A percentile compares a stretch with the other conserved stretches of the same genome.
Evolutionary conservation across 1,284 basidiomycete genomes (phyloP).

Genomic region (Tilletia setariae): DNA sequence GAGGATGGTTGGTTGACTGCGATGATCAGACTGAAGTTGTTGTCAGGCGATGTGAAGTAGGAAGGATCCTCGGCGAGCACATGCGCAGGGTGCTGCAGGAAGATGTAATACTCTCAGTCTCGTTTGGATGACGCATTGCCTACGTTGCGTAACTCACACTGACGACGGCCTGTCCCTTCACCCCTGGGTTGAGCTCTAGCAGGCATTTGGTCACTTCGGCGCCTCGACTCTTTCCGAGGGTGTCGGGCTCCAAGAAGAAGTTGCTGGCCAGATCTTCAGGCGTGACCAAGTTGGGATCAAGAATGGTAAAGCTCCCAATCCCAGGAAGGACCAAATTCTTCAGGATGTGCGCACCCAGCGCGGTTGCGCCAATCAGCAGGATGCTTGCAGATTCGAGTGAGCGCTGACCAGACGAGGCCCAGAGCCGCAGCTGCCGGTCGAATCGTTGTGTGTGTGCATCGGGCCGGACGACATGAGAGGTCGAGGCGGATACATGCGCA

Average conservation of each 20-base stretch:
- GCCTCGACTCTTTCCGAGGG: constrained; percentile 70
- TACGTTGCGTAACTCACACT: constrained; percentile 55
- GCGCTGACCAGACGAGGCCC: constrained; percentile 90
- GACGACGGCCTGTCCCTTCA: constrained; percentile 69
- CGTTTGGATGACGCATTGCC: no score
- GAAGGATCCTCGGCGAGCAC: constrained; percentile 63
- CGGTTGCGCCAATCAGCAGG: constrained; percentile 74
- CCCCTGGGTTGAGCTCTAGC: constrained; percentile 80
- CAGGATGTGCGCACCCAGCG: constrained; percentile 77
- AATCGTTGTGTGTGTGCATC: constrained; percentile 50
- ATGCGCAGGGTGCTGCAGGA: constrained; percentile 59
- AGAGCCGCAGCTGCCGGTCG: constrained; percentile 65
- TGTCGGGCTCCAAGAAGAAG: constrained; percentile 79
- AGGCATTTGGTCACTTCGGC: constrained; percentile 74
- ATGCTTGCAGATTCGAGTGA: constrained; percentile 81
- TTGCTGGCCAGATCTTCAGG: constrained; percentile 85
- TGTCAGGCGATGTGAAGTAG: constrained; percentile 57
- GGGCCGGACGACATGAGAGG: constrained; percentile 24
- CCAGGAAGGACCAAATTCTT: constrained; percentile 96
- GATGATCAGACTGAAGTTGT: constrained; percentile 72
- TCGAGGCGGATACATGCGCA: neutral
- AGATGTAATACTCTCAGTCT: no score
- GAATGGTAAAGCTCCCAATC: constrained; percentile 82
- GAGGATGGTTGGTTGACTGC: constrained; percentile 60
- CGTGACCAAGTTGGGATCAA: constrained; percentile 66